Evolutionary conservation across 2,329 filamentous ascomycete species (phyloP).

Genomic region (Penicillium rolfsii): DNA sequence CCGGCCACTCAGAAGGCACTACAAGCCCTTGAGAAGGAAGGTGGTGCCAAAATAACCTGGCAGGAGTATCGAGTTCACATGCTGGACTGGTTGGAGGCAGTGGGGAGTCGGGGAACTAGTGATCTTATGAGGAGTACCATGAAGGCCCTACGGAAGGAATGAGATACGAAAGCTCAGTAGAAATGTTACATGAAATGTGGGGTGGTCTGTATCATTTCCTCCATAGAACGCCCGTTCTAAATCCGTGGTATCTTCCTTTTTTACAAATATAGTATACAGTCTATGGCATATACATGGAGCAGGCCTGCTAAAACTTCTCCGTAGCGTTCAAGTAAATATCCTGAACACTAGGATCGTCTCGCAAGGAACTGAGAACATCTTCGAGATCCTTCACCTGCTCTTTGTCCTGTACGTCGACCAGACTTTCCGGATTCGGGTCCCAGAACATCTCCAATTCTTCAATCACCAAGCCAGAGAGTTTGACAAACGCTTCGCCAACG

Average conservation of each 20-base stretch:
- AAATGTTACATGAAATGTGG: neutral
- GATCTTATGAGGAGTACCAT: constrained; percentile 80
- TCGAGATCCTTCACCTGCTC: constrained; percentile 61
- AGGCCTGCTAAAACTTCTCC: constrained; percentile 35
- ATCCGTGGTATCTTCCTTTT: constrained; percentile 23
- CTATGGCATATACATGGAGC: constrained; percentile 4
- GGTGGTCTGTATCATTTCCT: neutral
- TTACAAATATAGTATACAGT: constrained; percentile 24
- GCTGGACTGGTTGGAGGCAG: constrained; percentile 66
- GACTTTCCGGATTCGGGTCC: constrained; percentile 79
- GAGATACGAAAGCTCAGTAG: constrained; percentile 1
- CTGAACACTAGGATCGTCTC: constrained; percentile 73
- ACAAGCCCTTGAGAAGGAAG: constrained; percentile 62
- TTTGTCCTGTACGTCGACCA: constrained; percentile 63
- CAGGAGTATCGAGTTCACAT: constrained; percentile 76
- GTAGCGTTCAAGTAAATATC: constrained; percentile 73
- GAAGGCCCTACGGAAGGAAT: constrained; percentile 66
- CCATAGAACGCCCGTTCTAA: constrained; percentile 12
- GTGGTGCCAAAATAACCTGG: constrained; percentile 70
- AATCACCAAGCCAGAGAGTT: constrained; percentile 67
- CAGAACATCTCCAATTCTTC: constrained; percentile 80
- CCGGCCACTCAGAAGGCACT: constrained; percentile 73
- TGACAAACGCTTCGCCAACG: constrained; percentile 66
- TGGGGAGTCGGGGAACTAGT: constrained; percentile 67
- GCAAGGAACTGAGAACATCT: constrained; percentile 57